Percentiles rank a stretch among this genome's conserved stretches.
phyloP scores from a whole-genome alignment of 441 rosid species.

The Theobroma grandiflorum region DNA sequence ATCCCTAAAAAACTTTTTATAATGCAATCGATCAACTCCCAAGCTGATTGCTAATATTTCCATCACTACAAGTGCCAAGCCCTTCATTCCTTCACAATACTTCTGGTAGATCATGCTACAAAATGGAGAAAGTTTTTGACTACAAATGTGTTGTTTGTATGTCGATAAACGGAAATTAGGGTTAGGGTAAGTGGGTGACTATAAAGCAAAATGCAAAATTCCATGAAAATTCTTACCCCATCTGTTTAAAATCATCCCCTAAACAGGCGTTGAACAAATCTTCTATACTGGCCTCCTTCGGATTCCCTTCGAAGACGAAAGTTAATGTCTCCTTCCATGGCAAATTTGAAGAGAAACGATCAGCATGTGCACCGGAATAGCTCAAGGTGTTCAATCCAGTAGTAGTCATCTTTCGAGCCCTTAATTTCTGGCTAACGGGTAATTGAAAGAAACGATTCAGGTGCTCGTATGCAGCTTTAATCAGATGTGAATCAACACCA shows the following conservation, averaged over 20 bases:
- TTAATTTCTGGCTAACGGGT: slow-evolving; percentile 49
- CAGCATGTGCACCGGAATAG: slow-evolving; percentile 70
- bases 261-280: slow-evolving; percentile 56
- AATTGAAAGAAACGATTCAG: slow-evolving; percentile 56
- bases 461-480: slow-evolving; percentile 50
- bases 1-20: slow-evolving; percentile 55
- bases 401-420: slow-evolving; percentile 40
- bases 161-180: slow-evolving; percentile 16
- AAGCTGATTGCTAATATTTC: slow-evolving; percentile 69
- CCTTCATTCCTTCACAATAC: slow-evolving; percentile 71
- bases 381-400: slow-evolving; percentile 45
- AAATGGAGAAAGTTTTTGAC: neutral
- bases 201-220: neutral
- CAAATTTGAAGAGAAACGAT: slow-evolving; percentile 62
- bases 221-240: slow-evolving; percentile 48
- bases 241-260: slow-evolving; percentile 58
- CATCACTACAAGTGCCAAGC: slow-evolving; percentile 53
- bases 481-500: slow-evolving; percentile 59
- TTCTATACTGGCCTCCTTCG: slow-evolving; percentile 36
- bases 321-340: slow-evolving; percentile 90
- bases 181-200: neutral
- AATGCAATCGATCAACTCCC: slow-evolving; percentile 57
- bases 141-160: neutral
- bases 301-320: slow-evolving; percentile 38
- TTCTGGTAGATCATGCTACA: slow-evolving; percentile 61